A percentile compares a stretch with the other conserved stretches of the same genome.
Conservation (phyloP, 1,284 basidiomycete species). For the Ceratobasidium sp. region DNA sequence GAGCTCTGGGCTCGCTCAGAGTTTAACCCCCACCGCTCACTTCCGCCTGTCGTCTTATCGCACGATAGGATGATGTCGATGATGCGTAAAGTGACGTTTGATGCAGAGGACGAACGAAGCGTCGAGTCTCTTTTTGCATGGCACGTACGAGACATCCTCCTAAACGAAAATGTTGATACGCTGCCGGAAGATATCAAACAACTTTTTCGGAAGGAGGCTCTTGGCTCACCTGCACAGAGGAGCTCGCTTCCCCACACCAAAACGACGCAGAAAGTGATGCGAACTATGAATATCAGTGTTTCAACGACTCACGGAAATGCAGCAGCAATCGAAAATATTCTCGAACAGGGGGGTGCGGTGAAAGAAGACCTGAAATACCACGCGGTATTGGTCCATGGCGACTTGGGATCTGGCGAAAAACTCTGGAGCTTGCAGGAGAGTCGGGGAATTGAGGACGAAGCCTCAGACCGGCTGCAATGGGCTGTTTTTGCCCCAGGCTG, state of each 20-base stretch:
- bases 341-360: constrained; percentile 52
- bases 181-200: constrained; percentile 52
- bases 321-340: constrained; percentile 52
- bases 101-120: not conserved
- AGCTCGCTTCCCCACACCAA: constrained; percentile 53
- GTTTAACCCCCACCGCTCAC: constrained; percentile 3
- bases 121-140: constrained; percentile 1
- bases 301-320: constrained; percentile 53
- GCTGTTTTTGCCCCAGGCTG: not conserved
- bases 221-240: constrained; percentile 52
- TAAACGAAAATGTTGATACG: constrained; percentile 45
- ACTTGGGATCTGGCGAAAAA: constrained; percentile 53
- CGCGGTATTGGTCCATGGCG: constrained; percentile 51
- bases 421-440: constrained; percentile 47
- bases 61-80: not conserved
- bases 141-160: not conserved
- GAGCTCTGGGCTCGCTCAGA: constrained; percentile 17
- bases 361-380: not conserved
- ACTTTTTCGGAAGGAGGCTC: constrained; percentile 54
- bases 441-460: constrained; percentile 52
- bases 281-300: constrained; percentile 54
- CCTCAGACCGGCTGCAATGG: constrained; percentile 50
- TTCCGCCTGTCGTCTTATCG: not conserved
- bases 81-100: not conserved
- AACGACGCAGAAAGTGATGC: constrained; percentile 53